Evolutionary conservation across 1,284 basidiomycete genomes (phyloP).

Genomic region (Pseudozyma flocculosa): DNA sequence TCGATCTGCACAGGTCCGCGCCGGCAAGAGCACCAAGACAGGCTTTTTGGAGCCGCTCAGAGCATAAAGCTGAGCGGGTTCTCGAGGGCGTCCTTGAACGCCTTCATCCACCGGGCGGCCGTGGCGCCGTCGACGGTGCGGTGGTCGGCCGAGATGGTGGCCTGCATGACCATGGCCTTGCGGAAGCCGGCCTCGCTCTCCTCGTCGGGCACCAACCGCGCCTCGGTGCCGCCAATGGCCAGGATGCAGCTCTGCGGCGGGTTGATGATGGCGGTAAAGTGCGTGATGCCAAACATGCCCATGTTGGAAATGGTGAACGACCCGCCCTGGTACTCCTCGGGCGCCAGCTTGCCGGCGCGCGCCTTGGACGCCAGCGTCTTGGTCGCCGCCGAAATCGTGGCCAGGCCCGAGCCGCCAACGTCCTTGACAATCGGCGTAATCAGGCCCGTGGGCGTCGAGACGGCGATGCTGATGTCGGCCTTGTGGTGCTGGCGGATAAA

Average conservation of each 20-base stretch:
- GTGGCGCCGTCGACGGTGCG: constrained; percentile 65
- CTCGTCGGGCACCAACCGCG: constrained; percentile 81
- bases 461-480: constrained; percentile 94
- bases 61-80: constrained; percentile 70
- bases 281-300: constrained; percentile 87
- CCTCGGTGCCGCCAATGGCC: constrained; percentile 85
- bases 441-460: constrained; percentile 90
- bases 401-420: constrained; percentile 85
- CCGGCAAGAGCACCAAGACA: no score
- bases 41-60: constrained; percentile 5
- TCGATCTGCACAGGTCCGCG: no score
- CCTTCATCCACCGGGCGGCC: constrained; percentile 66
- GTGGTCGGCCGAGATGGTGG: constrained; percentile 92
- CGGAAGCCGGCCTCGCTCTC: constrained; percentile 72
- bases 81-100: constrained; percentile 96
- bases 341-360: constrained; percentile 91
- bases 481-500: constrained; percentile 95
- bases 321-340: constrained; percentile 94
- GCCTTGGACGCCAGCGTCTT: constrained; percentile 93
- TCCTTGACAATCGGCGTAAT: constrained; percentile 98
- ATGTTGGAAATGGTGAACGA: constrained; percentile 99
- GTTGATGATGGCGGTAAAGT: constrained; percentile 99
- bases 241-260: constrained; percentile 96
- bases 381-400: constrained; percentile 85
- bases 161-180: constrained; percentile 83